These are phyloP conservation scores for Taphrina betulina DNA, from an alignment of 1,139 yeast species.

Conservation along the genomic window DNA sequence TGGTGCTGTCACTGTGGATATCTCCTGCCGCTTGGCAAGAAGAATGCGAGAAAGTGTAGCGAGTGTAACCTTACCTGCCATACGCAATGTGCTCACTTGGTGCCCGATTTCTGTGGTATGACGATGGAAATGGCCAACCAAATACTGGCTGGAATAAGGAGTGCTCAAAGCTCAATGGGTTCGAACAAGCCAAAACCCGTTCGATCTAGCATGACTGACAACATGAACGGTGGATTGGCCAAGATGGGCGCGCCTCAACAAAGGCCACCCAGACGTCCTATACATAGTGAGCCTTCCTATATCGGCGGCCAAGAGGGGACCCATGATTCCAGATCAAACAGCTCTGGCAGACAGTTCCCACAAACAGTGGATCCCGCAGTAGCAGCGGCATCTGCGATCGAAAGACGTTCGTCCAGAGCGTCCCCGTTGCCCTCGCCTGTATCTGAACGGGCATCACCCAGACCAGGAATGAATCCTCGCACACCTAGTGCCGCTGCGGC, in stretches of 20 bases:
- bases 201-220: conserved; percentile 23
- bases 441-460: conserved; percentile 12
- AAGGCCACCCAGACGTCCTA: conserved; percentile 21
- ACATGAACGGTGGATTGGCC: conserved; percentile 28
- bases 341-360: conserved; percentile 4
- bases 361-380: conserved; percentile 21
- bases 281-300: conserved; percentile 28
- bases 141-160: conserved; percentile 77
- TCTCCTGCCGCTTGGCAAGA: conserved; percentile 89
- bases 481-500: conserved; percentile 35
- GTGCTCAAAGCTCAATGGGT: conserved; percentile 49
- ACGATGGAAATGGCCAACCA: conserved; percentile 95
- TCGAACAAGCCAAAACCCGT: conserved; percentile 40
- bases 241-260: conserved; percentile 10
- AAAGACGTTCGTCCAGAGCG: conserved; percentile 18
- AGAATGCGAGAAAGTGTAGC: conserved; percentile 88
- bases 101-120: conserved; percentile 98
- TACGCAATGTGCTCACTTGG: conserved; percentile 85
- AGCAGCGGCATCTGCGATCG: conserved; percentile 27
- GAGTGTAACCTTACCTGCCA: conserved; percentile 97
- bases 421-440: conserved; percentile 19
- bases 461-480: conserved; percentile 18
- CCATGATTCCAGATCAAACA: conserved; percentile 1
- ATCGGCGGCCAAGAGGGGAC: not conserved
- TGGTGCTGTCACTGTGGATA: conserved; percentile 99